Base-by-base conservation (phyloP, 2,329 filamentous ascomycete species). In the Conoideocrella luteorostrata region DNA sequence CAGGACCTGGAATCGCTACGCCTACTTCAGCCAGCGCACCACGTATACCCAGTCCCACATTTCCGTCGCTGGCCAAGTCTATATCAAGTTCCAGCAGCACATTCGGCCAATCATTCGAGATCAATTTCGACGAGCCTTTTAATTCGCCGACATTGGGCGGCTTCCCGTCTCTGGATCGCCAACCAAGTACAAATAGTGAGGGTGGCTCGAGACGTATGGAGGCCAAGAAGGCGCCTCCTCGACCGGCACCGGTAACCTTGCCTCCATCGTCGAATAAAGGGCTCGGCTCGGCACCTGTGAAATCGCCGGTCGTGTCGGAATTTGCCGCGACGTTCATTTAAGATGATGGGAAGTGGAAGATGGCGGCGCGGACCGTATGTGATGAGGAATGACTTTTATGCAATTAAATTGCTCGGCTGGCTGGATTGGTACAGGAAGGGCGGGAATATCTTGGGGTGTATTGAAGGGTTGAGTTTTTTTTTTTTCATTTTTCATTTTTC, bases 1-100 rank as follows among this genome's bases (percentile, higher is more conserved):
- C 46, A 4, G 35, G 33, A 12, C 2, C 40, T 4, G 49, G 49
- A n/a, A 45, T 47, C 2, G 58, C 61, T 0, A 57, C 60, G 0
- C 52, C 57, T 12, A 52, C 60, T 21, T 61, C 61, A 0, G 52
- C 54, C 4, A 50, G 47, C 5, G 52, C 63, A 2, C 60, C 63
- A 0, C 61, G 57, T 6, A 49, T 66, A 5, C 62, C 63, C 1
- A 65, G 62, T 12, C 64, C 64, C 2, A 61, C 62, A 0, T 66
- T 67, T 21, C 47, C 56, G 3, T 64, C 64, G 0, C 50, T 67
- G 2, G 57, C 63, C 39, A 54, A 60, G 35, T 58, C 59, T 22
- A 60, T 66, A 29, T 63, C 62, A 2, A 56, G 23, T 36, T 58
- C 60, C 11, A 60, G 54, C 44, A 58, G 61, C 35, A 56, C 57